Conservation (phyloP, 768 basidiomycete genomes). For the Mycena indigotica region DNA sequence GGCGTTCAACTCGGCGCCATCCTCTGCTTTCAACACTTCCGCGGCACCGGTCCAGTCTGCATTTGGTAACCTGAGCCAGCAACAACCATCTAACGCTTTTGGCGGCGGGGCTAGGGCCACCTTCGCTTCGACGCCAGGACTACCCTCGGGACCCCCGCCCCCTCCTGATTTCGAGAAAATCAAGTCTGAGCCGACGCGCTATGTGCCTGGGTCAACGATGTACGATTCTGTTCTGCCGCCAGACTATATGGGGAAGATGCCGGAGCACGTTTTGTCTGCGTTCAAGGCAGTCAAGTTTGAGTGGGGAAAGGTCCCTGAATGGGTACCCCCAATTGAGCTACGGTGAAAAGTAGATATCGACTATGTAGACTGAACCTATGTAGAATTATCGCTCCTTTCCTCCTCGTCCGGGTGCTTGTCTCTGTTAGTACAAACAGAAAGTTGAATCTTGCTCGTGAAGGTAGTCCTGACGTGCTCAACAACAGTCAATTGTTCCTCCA, state of each 20-base stretch:
- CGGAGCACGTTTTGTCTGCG: conserved; percentile 50
- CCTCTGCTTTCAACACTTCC: conserved; percentile 33
- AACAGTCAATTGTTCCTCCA: too few species aligned
- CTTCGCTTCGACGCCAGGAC: conserved; percentile 25
- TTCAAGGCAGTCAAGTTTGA: conserved; percentile 62
- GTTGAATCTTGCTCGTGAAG: too few species aligned
- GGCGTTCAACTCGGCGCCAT: conserved; percentile 19
- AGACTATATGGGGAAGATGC: conserved; percentile 61
- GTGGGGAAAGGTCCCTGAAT: conserved; percentile 71
- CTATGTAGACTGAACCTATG: too few species aligned
- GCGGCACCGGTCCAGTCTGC: conserved; percentile 35
- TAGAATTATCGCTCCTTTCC: too few species aligned
- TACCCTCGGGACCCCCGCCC: conserved; percentile 14
- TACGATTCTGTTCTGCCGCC: conserved; percentile 59
- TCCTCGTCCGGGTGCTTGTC: too few species aligned
- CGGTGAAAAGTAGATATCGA: too few species aligned
- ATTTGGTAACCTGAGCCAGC: conserved; percentile 31
- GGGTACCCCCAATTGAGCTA: conserved; percentile 53
- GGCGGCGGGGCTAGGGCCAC: conserved; percentile 25
- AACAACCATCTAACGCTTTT: conserved; percentile 26
- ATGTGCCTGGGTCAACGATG: conserved; percentile 51
- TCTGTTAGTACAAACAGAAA: too few species aligned
- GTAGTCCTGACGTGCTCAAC: too few species aligned
- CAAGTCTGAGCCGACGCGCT: conserved; percentile 30
- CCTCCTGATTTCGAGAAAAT: conserved; percentile 29